These are phyloP conservation scores for Fusarium nelsonii DNA, from an alignment of 2,329 filamentous ascomycete species.

Conservation along the genomic window DNA sequence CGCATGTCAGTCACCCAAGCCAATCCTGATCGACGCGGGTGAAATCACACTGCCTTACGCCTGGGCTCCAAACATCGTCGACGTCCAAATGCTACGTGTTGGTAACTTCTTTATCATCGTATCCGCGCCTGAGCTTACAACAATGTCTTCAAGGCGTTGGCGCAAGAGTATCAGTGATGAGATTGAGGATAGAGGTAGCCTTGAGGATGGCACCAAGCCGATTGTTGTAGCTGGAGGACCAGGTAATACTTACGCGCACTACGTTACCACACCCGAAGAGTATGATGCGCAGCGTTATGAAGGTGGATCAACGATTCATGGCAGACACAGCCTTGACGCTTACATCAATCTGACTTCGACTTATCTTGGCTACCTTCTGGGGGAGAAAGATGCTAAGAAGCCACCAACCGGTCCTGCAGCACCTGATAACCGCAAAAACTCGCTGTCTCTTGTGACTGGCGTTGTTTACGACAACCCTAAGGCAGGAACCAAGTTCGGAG, in stretches of 20 bases:
- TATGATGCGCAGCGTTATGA: slow-evolving; percentile 18
- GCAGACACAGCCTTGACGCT: slow-evolving; percentile 5
- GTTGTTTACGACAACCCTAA: slow-evolving; percentile 23
- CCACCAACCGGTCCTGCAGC: neutral
- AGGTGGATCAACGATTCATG: slow-evolving; percentile 9
- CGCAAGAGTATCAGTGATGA: slow-evolving; percentile 6
- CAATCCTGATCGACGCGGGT: slow-evolving; percentile 7
- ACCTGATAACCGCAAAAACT: slow-evolving; percentile 7
- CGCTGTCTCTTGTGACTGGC: neutral
- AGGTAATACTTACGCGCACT: slow-evolving; percentile 6
- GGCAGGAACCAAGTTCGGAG: neutral
- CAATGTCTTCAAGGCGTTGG: slow-evolving; percentile 19
- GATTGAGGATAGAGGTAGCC: neutral
- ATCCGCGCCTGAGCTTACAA: neutral
- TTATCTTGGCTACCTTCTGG: neutral
- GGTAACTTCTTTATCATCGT: slow-evolving; percentile 20
- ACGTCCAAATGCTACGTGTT: slow-evolving; percentile 13
- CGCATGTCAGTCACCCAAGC: neutral
- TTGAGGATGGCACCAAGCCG: neutral
- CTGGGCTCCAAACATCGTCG: slow-evolving; percentile 15
- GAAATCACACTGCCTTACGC: slow-evolving; percentile 7
- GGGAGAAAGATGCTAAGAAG: neutral
- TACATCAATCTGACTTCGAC: slow-evolving; percentile 4
- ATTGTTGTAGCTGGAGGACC: slow-evolving; percentile 19
- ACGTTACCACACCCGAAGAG: slow-evolving; percentile 15